Conservation (phyloP, 352 stramenopile genomes). For the Globisporangium ultimum region DNA sequence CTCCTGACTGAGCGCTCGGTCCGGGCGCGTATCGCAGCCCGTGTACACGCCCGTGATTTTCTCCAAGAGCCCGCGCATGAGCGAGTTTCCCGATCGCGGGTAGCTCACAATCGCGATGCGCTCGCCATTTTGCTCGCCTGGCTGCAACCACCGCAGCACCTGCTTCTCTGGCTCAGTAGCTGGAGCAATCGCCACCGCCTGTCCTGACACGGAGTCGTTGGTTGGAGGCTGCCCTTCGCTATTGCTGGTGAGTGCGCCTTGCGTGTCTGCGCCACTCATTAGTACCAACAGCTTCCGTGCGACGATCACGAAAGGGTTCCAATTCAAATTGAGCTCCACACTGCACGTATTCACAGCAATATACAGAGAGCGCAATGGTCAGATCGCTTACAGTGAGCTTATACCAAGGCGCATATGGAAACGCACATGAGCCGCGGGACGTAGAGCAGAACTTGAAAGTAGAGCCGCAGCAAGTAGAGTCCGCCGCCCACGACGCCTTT, state of each 20-base stretch:
- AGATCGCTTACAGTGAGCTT: no score
- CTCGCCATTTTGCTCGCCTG: conserved; percentile 60
- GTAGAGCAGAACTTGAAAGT: conserved; percentile 62
- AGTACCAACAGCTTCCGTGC: conserved; percentile 31
- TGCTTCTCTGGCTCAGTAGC: neutral
- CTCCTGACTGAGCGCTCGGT: conserved; percentile 90
- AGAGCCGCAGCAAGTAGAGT: conserved; percentile 56
- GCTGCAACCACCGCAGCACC: conserved; percentile 63
- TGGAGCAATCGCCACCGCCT: neutral
- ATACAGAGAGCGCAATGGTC: conserved; percentile 9
- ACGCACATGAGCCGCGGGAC: conserved; percentile 65
- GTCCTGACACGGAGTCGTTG: neutral
- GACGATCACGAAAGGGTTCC: conserved; percentile 66
- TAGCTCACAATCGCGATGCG: conserved; percentile 94
- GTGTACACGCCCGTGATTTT: conserved; percentile 94
- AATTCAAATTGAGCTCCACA: conserved; percentile 61
- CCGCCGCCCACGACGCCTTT: conserved; percentile 23
- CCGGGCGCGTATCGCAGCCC: conserved; percentile 94
- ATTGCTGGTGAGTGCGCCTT: neutral
- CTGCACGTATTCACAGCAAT: conserved; percentile 4
- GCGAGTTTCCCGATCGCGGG: conserved; percentile 96
- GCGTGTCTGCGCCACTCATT: conserved; percentile 14
- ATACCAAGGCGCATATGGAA: neutral
- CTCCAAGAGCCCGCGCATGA: conserved; percentile 95
- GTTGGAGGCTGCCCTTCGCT: conserved; percentile 1